Evolutionary conservation across 2,329 filamentous ascomycete species (phyloP), one percentile per base, ranked within the genome.

Genomic region (Colletotrichum endophyticum): DNA sequence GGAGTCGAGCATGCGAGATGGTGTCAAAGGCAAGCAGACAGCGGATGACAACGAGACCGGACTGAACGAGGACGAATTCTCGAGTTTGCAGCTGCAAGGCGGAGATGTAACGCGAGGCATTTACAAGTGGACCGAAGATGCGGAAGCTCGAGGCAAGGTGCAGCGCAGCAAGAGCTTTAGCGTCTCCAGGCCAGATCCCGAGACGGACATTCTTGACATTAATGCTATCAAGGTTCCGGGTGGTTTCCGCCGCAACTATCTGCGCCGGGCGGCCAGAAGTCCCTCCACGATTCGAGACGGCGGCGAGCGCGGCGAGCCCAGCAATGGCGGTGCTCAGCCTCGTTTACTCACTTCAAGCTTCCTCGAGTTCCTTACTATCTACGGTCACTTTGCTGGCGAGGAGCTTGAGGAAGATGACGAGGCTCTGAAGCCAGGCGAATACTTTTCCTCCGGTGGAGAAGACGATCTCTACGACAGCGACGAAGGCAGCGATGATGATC

Each of bases 391-490:
- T 83, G 97, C 97, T 3, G 97, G 97, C 85, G 97, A 99, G 85
- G 95, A 98, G 83, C 90, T 99, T 15, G 96, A 98, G 84, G 97
- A 99, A 85, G 97, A 99, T 80, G 97, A 99, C 80, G 96, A 99
- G 84, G 95, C 93, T 3, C 88, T 98, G 16, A 92, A 91, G 7
- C 95, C 95, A 3, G 94, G 98, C 83, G 96, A 98, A 82, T 98
- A 98, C 85, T 98, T 98, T 83, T 94, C 93, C 9, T 96, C 95
- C 0, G 95, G 95, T 79, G 89, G 92, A 27, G 93, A 93, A 75
- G 90, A 93, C 76, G 91, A 92, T 49, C 39, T 70, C 6, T 90
- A 89, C 57, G 86, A 85, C 30, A 84, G 86, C 68, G 79, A 76
- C 53, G 77, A 78, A 49, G 71, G 85, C 77, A 91, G 91, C 79